Evolutionary conservation across 768 basidiomycete genomes (phyloP).

Genomic region (Pisolithus microcarpus): DNA sequence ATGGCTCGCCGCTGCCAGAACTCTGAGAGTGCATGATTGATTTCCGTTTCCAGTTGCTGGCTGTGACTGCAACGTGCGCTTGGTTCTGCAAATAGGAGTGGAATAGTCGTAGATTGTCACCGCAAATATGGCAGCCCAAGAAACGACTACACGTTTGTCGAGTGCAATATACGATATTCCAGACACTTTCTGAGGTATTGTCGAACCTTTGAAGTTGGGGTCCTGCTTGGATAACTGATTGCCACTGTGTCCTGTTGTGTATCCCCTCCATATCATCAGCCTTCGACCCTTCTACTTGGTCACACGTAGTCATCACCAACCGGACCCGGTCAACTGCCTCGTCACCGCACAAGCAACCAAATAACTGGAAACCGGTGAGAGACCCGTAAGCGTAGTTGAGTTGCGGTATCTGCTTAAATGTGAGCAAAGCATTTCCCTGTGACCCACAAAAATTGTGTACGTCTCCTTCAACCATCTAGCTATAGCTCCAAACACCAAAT

Average conservation of each 20-base stretch:
- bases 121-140: too few species aligned
- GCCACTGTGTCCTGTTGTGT: not conserved
- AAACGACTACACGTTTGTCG: too few species aligned
- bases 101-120: too few species aligned
- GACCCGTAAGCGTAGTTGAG: not conserved
- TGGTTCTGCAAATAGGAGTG: too few species aligned
- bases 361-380: not conserved
- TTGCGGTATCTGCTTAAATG: too few species aligned
- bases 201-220: not conserved
- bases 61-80: too few species aligned
- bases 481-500: not conserved
- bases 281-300: not conserved
- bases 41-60: too few species aligned
- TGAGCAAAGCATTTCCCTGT: too few species aligned
- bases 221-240: not conserved
- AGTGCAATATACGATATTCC: not conserved
- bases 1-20: too few species aligned
- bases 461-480: not conserved
- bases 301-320: not conserved
- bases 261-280: too few species aligned
- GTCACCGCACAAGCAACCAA: not conserved
- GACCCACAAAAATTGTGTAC: not conserved
- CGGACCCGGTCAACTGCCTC: not conserved
- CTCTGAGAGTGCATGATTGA: too few species aligned
- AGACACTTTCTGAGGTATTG: not conserved